Conservation (phyloP, 2,329 filamentous ascomycete genomes). For the Periconia sp. region DNA sequence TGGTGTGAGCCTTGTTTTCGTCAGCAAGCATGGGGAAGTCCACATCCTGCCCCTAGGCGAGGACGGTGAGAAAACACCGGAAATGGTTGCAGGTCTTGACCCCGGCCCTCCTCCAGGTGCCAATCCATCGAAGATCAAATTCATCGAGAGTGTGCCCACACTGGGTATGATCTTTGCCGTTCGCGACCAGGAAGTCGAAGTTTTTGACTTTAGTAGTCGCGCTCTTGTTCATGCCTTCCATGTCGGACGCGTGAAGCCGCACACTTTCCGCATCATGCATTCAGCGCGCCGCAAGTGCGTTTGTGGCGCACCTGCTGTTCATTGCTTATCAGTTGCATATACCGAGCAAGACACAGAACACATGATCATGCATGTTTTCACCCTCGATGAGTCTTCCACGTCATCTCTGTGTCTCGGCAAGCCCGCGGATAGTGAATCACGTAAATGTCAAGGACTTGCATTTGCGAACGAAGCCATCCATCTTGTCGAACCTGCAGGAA, state of each 20-base stretch:
- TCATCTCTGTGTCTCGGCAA: constrained; percentile 59
- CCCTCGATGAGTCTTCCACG: constrained; percentile 55
- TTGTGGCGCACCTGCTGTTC: constrained; percentile 60
- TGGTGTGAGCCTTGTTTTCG: constrained; percentile 33
- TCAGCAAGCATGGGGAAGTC: constrained; percentile 37
- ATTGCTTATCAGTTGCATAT: constrained; percentile 67
- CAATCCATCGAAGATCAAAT: constrained; percentile 52
- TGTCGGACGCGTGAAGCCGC: constrained; percentile 60
- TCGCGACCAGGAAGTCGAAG: constrained; percentile 57
- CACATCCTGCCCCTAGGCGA: constrained; percentile 33
- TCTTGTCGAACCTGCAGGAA: constrained; percentile 62
- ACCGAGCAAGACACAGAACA: constrained; percentile 60
- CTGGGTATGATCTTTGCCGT: constrained; percentile 64
- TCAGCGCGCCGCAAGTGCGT: constrained; percentile 54
- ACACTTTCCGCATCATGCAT: constrained; percentile 63
- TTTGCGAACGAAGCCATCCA: constrained; percentile 54
- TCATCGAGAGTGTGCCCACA: constrained; percentile 61
- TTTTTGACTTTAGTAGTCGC: constrained; percentile 62
- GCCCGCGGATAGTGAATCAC: constrained; percentile 31
- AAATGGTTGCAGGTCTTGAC: constrained; percentile 37
- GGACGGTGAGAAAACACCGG: constrained; percentile 27
- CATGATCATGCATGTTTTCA: constrained; percentile 66
- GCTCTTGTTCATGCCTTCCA: constrained; percentile 63
- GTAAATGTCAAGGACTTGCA: constrained; percentile 39
- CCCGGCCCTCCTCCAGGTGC: constrained; percentile 37